Evolutionary conservation across 768 basidiomycete genomes (phyloP).

Genomic region (Rhizopogon vinicolor): DNA sequence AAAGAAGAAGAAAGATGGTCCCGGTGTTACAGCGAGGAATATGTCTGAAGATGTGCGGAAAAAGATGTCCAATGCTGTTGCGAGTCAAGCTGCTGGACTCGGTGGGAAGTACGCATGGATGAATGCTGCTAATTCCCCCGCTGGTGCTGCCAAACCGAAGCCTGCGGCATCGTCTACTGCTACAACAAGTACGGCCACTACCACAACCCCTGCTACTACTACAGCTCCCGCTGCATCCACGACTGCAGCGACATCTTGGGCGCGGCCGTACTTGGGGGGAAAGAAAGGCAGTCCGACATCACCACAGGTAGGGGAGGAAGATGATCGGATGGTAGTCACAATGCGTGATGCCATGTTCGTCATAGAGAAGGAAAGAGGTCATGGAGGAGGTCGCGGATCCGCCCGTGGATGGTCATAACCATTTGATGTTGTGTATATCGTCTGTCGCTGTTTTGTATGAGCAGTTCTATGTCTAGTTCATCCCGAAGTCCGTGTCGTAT

Average conservation of each 20-base stretch:
- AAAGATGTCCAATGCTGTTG: constrained; percentile 88
- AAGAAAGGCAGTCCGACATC: constrained; percentile 37
- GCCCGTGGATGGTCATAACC: constrained; percentile 61
- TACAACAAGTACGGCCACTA: constrained; percentile 21
- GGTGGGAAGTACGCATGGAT: constrained; percentile 87
- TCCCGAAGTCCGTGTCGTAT: too few species aligned
- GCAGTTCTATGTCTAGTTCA: too few species aligned
- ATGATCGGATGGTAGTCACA: constrained; percentile 55
- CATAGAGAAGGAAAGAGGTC: constrained; percentile 76
- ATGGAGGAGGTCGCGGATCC: constrained; percentile 76
- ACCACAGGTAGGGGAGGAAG: constrained; percentile 46
- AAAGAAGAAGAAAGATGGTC: constrained; percentile 77
- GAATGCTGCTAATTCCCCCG: constrained; percentile 55
- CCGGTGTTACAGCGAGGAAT: constrained; percentile 79
- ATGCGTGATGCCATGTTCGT: constrained; percentile 84
- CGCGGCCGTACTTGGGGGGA: constrained; percentile 56
- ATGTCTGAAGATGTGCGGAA: constrained; percentile 91
- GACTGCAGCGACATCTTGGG: constrained; percentile 41
- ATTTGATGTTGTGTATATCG: not conserved
- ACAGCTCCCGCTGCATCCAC: constrained; percentile 29
- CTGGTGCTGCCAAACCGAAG: constrained; percentile 37
- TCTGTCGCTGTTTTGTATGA: not conserved
- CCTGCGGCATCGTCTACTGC: constrained; percentile 28
- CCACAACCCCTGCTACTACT: constrained; percentile 23
- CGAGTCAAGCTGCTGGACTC: constrained; percentile 83